phyloP scores from a whole-genome alignment of 805 yeast genomes.

The Nakazawaea sp. region DNA sequence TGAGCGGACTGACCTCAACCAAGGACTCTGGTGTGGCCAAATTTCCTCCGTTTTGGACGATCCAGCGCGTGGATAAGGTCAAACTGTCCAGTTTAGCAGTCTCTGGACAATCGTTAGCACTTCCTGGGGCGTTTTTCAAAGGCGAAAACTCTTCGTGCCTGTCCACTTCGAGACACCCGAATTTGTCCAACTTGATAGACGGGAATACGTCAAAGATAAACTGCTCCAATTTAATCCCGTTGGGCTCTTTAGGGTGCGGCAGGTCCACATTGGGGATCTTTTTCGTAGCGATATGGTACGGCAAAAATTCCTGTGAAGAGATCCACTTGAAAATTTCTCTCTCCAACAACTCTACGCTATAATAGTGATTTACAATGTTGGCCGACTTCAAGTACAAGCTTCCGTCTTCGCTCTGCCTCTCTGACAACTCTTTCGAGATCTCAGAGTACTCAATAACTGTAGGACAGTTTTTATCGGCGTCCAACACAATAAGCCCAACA shows the following conservation, averaged over 20 bases:
- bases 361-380: constrained; percentile 94
- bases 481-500: constrained; percentile 86
- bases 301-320: constrained; percentile 55
- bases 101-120: constrained; percentile 78
- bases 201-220: constrained; percentile 96
- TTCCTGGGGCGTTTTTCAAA: constrained; percentile 81
- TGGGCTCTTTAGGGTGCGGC: constrained; percentile 61
- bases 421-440: constrained; percentile 68
- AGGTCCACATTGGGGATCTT: constrained; percentile 62
- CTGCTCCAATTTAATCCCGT: constrained; percentile 93
- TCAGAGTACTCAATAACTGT: constrained; percentile 95
- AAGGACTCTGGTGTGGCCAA: constrained; percentile 35
- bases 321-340: constrained; percentile 64
- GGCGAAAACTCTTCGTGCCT: constrained; percentile 88
- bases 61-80: constrained; percentile 69
- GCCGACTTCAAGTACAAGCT: constrained; percentile 83
- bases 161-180: constrained; percentile 90
- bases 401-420: constrained; percentile 52
- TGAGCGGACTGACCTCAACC: constrained; percentile 72
- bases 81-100: constrained; percentile 67
- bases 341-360: constrained; percentile 68
- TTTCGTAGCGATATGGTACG: constrained; percentile 94
- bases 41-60: constrained; percentile 59
- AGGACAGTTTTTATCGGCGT: constrained; percentile 50
- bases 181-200: constrained; percentile 56